A percentile compares a stretch with the other conserved stretches of the same genome.
These are phyloP conservation scores for Lactarius sp. DNA, from an alignment of 768 basidiomycete genomes.

Conservation along the genomic window DNA sequence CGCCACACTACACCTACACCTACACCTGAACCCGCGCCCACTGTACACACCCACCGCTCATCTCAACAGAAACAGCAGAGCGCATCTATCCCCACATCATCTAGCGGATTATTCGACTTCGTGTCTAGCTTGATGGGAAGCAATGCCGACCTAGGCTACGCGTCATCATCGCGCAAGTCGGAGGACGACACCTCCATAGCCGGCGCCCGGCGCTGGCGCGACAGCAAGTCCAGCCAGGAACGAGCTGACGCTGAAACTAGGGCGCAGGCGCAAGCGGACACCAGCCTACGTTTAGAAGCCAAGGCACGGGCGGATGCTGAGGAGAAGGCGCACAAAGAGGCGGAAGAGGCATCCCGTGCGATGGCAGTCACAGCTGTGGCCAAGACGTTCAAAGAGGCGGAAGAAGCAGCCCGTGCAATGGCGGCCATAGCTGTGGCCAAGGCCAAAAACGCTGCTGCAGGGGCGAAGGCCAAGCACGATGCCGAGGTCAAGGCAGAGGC, in stretches of 20 bases:
- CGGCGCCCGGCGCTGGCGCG: constrained; percentile 10
- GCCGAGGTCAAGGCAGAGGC: too few relatives aligned
- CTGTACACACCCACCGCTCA: not conserved
- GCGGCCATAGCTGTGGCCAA: not conserved
- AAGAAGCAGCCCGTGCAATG: not conserved
- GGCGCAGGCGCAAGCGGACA: not conserved
- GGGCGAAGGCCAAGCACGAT: too few relatives aligned
- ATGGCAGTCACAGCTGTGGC: not conserved
- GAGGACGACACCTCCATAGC: constrained; percentile 10
- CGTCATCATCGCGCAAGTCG: constrained; percentile 12
- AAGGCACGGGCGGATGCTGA: constrained; percentile 1
- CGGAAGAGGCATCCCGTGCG: not conserved
- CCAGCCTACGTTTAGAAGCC: constrained; percentile 7
- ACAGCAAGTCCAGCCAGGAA: not conserved
- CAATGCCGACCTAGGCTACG: constrained; percentile 12
- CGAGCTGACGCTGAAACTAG: constrained; percentile 2
- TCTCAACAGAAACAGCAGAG: constrained; percentile 3
- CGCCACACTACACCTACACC: not conserved
- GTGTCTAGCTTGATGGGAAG: not conserved
- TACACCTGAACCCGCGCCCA: not conserved
- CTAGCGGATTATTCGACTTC: constrained; percentile 5
- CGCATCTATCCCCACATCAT: not conserved
- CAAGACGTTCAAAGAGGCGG: not conserved
- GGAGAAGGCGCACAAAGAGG: not conserved
- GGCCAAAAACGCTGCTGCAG: too few relatives aligned